Evolutionary conservation across 1,284 basidiomycete species (phyloP).

Genomic region (Ceraceosorus bombacis): DNA sequence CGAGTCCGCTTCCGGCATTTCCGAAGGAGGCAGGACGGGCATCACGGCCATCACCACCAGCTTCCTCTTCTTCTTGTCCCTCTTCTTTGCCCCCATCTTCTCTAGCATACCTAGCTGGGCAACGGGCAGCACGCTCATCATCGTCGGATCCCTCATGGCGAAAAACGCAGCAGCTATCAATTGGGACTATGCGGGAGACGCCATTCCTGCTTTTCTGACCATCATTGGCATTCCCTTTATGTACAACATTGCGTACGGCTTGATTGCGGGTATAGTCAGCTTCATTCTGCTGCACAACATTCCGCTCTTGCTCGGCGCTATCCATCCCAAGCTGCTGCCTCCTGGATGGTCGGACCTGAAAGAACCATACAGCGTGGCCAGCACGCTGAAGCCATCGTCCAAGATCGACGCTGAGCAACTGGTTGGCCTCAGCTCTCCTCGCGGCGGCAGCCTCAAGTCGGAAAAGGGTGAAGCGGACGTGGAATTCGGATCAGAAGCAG

Average conservation of each 20-base stretch:
- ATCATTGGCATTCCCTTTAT: conserved; percentile 32
- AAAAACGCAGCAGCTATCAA: conserved; percentile 77
- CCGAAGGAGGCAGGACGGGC: conserved; percentile 81
- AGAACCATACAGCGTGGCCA: conserved; percentile 36
- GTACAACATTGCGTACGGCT: conserved; percentile 74
- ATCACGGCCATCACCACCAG: conserved; percentile 70
- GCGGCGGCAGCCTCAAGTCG: conserved; percentile 12
- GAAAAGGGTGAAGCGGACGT: conserved; percentile 11
- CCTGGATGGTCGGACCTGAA: conserved; percentile 52
- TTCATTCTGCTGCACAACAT: conserved; percentile 69
- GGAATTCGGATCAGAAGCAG: no score
- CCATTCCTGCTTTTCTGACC: conserved; percentile 56
- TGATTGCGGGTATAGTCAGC: conserved; percentile 68
- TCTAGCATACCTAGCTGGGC: conserved; percentile 80
- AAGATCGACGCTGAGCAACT: conserved; percentile 3
- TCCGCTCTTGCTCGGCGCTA: conserved; percentile 57
- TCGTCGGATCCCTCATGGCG: conserved; percentile 83
- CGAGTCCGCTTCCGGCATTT: conserved; percentile 58
- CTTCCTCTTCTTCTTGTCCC: conserved; percentile 63
- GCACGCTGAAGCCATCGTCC: not conserved
- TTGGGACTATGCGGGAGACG: conserved; percentile 75
- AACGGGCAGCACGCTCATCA: conserved; percentile 75
- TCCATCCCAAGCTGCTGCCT: conserved; percentile 55
- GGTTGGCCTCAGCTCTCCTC: conserved; percentile 25
- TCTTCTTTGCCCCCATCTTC: conserved; percentile 81